Evolutionary conservation across 306 rosid species (phyloP), one percentile per base, ranked within the genome.

Genomic region (Quercus bicolor): DNA sequence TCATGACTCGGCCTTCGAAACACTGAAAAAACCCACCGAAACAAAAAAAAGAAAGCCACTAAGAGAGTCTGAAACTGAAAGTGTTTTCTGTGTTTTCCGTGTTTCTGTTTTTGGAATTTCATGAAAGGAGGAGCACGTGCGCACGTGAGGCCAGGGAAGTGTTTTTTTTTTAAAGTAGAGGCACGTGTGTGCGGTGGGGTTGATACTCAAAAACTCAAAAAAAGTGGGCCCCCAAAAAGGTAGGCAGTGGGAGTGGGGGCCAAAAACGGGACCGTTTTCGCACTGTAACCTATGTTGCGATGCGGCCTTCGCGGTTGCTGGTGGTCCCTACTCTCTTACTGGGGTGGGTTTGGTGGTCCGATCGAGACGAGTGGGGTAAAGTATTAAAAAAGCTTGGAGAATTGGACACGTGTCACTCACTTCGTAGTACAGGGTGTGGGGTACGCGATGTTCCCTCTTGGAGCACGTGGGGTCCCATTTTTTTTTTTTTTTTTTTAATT

Each of bases 1-100:
- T 93, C 82, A 89, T 91, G 90, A 80, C 93, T 28, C 80, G 83
- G 5, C 60, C 87, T 26, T 87, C 94, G 0, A 85, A 89, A 57
- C 79, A 75, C 54, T 92, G 88, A 92, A 19, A 14, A 33, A 33
- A n/a, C 19, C 5, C 45, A 40, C 11, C 45, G 12, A 40, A 6
- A 34, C 8, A 40, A 40, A 40, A 40, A 33, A 5, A 33, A 1
- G 0, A 0, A 7, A 37, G 11, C 45, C 45, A 40, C 45, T 2
- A 11, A 7, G 45, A 8, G 45, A 37, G 45, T 6, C 45, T 6
- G 64, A 23, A 23, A 24, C 56, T n/a, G 56, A 4, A 48, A 65
- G 64, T 10, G 13, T 66, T 54, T 18, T 53, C 19, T 5, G 55
- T 59, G 45, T 37, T 37, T 37, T 37, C 43, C 43, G 43, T 37